Evolutionary conservation across 2,329 filamentous ascomycete genomes (phyloP).

Genomic region (Aureobasidium sp.): DNA sequence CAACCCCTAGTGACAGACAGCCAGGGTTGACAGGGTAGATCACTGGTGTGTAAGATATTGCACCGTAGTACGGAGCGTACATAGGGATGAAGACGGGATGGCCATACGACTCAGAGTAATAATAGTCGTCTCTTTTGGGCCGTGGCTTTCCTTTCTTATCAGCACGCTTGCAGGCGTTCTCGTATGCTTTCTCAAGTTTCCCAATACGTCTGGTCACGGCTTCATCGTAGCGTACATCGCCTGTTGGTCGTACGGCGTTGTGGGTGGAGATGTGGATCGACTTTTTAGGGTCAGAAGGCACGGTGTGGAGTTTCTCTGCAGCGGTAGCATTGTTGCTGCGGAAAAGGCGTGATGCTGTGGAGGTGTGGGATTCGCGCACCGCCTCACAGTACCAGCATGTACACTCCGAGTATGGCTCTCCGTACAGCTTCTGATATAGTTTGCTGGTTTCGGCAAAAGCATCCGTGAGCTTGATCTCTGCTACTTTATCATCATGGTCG

Average conservation of each 20-base stretch:
- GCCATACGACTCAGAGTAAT: slow-evolving; percentile 38
- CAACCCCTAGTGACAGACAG: slow-evolving; percentile 37
- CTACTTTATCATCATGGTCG: slow-evolving; percentile 79
- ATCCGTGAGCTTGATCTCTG: slow-evolving; percentile 55
- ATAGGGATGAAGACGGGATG: slow-evolving; percentile 39
- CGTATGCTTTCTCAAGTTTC: slow-evolving; percentile 51
- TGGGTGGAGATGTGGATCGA: slow-evolving; percentile 68
- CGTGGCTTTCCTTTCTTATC: slow-evolving; percentile 32
- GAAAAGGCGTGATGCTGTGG: slow-evolving; percentile 40
- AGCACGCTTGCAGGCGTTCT: slow-evolving; percentile 33
- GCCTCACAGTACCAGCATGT: slow-evolving; percentile 82
- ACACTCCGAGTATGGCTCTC: slow-evolving; percentile 66
- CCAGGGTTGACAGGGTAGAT: slow-evolving; percentile 40
- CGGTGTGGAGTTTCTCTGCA: slow-evolving; percentile 30
- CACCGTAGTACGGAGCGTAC: slow-evolving; percentile 42
- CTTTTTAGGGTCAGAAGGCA: slow-evolving; percentile 46
- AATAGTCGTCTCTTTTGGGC: slow-evolving; percentile 33
- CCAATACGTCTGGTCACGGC: slow-evolving; percentile 26
- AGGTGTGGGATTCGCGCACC: slow-evolving; percentile 52
- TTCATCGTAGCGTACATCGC: slow-evolving; percentile 22
- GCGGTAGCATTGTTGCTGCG: slow-evolving; percentile 37
- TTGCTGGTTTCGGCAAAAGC: slow-evolving; percentile 68
- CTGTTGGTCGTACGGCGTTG: slow-evolving; percentile 50
- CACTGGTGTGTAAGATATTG: slow-evolving; percentile 25
- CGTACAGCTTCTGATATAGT: slow-evolving; percentile 58